These are phyloP conservation scores for Endotrypanum monterogeii DNA, from an alignment of 208 protist genomes.

Conservation along the genomic window DNA sequence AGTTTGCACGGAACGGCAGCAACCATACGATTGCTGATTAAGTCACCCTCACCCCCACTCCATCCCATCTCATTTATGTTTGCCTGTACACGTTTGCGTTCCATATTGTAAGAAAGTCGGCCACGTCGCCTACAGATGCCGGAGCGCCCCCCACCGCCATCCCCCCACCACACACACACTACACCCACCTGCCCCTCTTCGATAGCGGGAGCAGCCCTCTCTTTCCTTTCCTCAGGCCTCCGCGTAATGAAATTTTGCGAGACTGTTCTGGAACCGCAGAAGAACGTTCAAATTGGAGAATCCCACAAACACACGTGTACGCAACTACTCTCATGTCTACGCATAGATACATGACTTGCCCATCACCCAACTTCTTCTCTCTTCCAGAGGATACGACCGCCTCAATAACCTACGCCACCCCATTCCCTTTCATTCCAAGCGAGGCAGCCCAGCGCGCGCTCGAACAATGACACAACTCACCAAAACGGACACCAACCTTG, in stretches of 20 bases:
- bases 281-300: no score
- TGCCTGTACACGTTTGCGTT: not conserved
- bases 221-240: not conserved
- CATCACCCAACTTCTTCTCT: no score
- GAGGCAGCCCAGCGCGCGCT: not conserved
- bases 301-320: no score
- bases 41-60: not conserved
- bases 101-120: not conserved
- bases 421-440: not conserved
- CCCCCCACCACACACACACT: not conserved
- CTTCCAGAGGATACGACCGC: not conserved
- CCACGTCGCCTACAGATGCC: not conserved
- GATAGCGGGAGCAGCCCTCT: not conserved
- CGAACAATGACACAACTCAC: slow-evolving; percentile 48
- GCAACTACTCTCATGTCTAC: no score
- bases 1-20: not conserved
- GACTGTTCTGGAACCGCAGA: no score
- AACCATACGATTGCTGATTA: not conserved
- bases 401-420: not conserved
- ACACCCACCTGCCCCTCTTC: not conserved
- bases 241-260: no score
- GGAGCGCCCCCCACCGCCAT: not conserved
- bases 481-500: slow-evolving; percentile 99
- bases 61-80: no score
- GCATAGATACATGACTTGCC: no score